phyloP scores from a whole-genome alignment of 192 early-diverging fungal genomes.

The Coemansia sp. region DNA sequence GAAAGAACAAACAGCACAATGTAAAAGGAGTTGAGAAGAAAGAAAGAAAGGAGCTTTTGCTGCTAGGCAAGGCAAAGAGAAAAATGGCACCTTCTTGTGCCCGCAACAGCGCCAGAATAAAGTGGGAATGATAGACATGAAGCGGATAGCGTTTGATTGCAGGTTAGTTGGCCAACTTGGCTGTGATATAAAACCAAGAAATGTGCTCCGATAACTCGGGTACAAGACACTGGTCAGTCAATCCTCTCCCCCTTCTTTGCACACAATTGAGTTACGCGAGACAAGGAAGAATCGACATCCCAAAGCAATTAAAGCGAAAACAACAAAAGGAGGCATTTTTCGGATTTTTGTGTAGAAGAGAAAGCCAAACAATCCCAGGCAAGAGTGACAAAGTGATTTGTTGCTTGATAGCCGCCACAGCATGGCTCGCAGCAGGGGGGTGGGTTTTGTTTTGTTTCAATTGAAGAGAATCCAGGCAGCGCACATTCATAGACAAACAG shows the following conservation, averaged over 20 bases:
- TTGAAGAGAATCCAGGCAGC: background rate
- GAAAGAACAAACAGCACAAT: background rate
- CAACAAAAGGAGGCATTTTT: background rate
- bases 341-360: constrained; percentile 1
- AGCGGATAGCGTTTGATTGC: constrained; percentile 7
- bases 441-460: constrained; percentile 1
- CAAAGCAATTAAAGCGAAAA: constrained; percentile 1
- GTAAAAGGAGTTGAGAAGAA: background rate
- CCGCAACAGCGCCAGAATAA: background rate
- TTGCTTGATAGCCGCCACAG: constrained; percentile 8
- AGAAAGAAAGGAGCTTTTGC: background rate
- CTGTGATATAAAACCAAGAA: background rate
- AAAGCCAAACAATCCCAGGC: background rate
- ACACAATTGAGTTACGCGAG: background rate
- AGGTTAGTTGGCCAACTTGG: background rate
- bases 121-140: background rate
- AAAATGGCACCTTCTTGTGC: background rate
- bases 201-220: background rate
- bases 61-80: background rate
- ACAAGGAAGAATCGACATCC: background rate
- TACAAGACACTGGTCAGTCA: background rate
- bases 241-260: background rate
- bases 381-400: constrained; percentile 1
- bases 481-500: no score
- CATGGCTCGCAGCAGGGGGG: background rate